Evolutionary conservation across 2,329 filamentous ascomycete genomes (phyloP), one percentile per base, ranked within the genome.

Genomic region (Fusarium clavum): DNA sequence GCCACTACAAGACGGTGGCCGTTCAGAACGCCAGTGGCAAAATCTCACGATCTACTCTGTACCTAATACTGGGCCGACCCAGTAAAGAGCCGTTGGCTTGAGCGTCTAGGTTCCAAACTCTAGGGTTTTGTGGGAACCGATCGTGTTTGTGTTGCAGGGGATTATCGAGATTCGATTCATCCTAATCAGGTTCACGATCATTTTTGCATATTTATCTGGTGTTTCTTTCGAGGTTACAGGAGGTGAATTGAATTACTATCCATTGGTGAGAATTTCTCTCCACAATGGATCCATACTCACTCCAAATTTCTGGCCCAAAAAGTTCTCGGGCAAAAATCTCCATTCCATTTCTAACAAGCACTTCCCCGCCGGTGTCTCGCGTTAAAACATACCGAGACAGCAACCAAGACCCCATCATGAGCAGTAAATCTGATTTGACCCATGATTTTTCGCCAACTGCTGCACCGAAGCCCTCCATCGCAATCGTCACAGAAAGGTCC

Each of bases 291-390:
- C 32, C 32, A n/a, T 22, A 18, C 14, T 30, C n/a, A n/a, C 40
- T 48, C 40, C 29, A 41, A 40, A 24, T 43, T 29, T 56, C 24
- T 55, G 34, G 44, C 16, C 43, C 18, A 32, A 57, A 34, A 22
- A 18, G 45, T 27, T 44, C 22, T 57, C 30, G 20, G n/a, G 30
- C 22, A 54, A 45, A 57, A 53, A 11, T 61, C 44, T 58, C 46
- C 34, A n/a, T 38, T 18, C 48, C 34, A 43, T 30, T 64, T 64
- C 52, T 57, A 48, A 30, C 27, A 38, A 12, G n/a, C 16, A 47
- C 18, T 61, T 57, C 70, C 59, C 70, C 72, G 61, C 70, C 71
- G 71, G 73, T 45, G 64, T 46, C 57, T 75, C 73, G 73, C 70
- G 61, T 65, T 43, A 76, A 75, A 74, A 44, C 27, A 60, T 43